Percentiles rank a stretch among this genome's conserved stretches.
phyloP scores from a whole-genome alignment of 2,329 filamentous ascomycete genomes.

The Graphilbum sp. region DNA sequence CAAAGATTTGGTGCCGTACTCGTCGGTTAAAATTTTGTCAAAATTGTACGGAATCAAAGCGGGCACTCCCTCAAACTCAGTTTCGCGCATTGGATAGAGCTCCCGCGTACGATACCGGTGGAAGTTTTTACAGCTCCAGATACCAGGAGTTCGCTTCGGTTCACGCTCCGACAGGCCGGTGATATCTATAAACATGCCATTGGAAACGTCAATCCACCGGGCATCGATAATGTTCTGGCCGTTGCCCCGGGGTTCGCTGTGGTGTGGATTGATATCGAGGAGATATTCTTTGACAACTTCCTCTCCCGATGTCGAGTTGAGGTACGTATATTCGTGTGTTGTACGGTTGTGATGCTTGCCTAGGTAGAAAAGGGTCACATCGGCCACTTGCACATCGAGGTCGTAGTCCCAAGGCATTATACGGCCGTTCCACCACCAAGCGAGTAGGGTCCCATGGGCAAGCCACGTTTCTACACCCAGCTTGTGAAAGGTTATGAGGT shows the following conservation, averaged over 20 bases:
- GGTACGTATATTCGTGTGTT: constrained; percentile 36
- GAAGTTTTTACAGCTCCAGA: constrained; percentile 67
- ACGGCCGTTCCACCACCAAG: constrained; percentile 77
- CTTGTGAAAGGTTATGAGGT: constrained; percentile 48
- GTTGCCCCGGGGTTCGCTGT: constrained; percentile 43
- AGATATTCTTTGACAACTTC: constrained; percentile 39
- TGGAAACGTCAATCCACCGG: constrained; percentile 62
- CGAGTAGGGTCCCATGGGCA: constrained; percentile 67
- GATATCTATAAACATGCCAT: constrained; percentile 71
- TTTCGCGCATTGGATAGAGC: constrained; percentile 59
- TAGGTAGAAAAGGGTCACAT: constrained; percentile 47
- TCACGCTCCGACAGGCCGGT: constrained; percentile 59
- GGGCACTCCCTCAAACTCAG: constrained; percentile 56
- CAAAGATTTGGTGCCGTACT: constrained; percentile 48
- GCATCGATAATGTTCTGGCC: constrained; percentile 71
- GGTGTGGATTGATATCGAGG: constrained; percentile 62
- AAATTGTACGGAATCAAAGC: constrained; percentile 55
- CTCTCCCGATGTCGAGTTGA: constrained; percentile 23
- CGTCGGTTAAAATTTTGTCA: constrained; percentile 46
- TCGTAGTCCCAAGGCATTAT: constrained; percentile 78
- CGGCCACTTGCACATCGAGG: constrained; percentile 63
- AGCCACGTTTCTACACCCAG: constrained; percentile 68
- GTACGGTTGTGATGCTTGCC: constrained; percentile 54
- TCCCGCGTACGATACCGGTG: constrained; percentile 57
- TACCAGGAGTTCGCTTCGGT: constrained; percentile 37